These are phyloP conservation scores for Murraya paniculata DNA, from an alignment of 345 rosid genomes.

Conservation along the genomic window DNA sequence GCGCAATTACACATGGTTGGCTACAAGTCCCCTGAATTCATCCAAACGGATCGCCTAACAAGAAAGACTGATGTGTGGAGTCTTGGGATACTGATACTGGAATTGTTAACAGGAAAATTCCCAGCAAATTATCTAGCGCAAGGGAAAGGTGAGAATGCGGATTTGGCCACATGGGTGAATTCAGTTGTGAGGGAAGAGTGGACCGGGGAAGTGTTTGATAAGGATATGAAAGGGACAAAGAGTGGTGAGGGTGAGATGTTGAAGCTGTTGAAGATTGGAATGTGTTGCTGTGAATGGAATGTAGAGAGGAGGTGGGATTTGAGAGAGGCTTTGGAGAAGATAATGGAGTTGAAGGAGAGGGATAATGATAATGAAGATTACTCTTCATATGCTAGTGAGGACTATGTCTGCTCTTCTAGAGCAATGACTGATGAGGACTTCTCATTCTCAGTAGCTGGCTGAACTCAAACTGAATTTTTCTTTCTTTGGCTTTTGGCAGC, in stretches of 20 bases:
- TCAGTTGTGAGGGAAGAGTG: conserved; percentile 74
- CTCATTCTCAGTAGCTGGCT: conserved; percentile 42
- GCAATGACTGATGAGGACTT: conserved; percentile 55
- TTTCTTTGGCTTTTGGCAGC: background rate
- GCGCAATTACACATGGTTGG: conserved; percentile 72
- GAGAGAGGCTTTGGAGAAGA: conserved; percentile 52
- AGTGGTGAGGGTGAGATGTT: conserved; percentile 69
- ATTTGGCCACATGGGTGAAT: conserved; percentile 74
- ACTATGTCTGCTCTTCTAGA: conserved; percentile 50
- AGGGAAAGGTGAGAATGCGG: conserved; percentile 50
- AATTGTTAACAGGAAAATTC: conserved; percentile 75
- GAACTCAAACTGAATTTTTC: background rate
- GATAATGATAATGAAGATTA: conserved; percentile 44
- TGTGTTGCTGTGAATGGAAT: conserved; percentile 81
- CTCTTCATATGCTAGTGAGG: conserved; percentile 62
- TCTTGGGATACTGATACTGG: conserved; percentile 80
- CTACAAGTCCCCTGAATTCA: conserved; percentile 79
- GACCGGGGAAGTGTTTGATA: conserved; percentile 84
- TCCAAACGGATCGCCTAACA: conserved; percentile 38
- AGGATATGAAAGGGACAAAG: conserved; percentile 61
- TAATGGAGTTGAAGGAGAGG: conserved; percentile 56
- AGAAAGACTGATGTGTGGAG: conserved; percentile 84
- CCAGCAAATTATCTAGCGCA: conserved; percentile 70
- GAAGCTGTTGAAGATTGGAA: conserved; percentile 78
- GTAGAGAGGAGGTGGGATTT: conserved; percentile 68